phyloP scores from a whole-genome alignment of 169 alveolate species.

The Babesia sp. region DNA sequence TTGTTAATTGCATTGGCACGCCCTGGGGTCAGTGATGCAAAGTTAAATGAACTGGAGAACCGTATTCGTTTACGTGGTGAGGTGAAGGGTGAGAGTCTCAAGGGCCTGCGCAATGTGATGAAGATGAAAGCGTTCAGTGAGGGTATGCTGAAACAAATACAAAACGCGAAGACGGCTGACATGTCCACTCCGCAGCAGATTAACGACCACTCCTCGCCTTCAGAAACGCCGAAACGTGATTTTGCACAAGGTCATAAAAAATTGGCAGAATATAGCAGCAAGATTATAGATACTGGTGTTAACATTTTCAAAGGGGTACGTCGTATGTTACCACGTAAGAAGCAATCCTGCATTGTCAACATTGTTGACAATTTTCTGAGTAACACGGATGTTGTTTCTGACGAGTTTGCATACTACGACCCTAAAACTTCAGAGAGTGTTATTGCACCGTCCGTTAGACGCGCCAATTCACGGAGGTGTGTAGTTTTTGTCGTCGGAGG shows the following conservation, averaged over 20 bases:
- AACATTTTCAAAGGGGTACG: slow-evolving; percentile 66
- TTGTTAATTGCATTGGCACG: slow-evolving; percentile 66
- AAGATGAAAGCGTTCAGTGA: slow-evolving; percentile 65
- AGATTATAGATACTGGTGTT: slow-evolving; percentile 74
- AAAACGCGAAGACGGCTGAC: slow-evolving; percentile 40
- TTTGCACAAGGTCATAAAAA: slow-evolving; percentile 66
- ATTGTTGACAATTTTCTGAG: slow-evolving; percentile 73
- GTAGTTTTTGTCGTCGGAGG: slow-evolving; percentile 82
- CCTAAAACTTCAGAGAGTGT: slow-evolving; percentile 63
- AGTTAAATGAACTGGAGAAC: slow-evolving; percentile 61
- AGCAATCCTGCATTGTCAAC: slow-evolving; percentile 72
- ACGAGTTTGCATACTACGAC: slow-evolving; percentile 74
- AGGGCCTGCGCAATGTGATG: slow-evolving; percentile 61
- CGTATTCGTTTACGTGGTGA: slow-evolving; percentile 56
- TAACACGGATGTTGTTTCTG: slow-evolving; percentile 70
- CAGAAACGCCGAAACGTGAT: slow-evolving; percentile 48
- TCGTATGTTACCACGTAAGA: slow-evolving; percentile 71
- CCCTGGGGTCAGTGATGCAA: slow-evolving; percentile 37
- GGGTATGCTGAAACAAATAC: slow-evolving; percentile 66
- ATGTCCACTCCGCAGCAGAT: slow-evolving; percentile 27
- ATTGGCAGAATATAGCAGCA: slow-evolving; percentile 71
- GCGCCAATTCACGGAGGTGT: slow-evolving; percentile 42
- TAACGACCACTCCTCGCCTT: slow-evolving; percentile 15
- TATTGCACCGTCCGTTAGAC: slow-evolving; percentile 33
- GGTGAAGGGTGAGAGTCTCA: slow-evolving; percentile 45